Evolutionary conservation across 1,284 basidiomycete genomes (phyloP).

Genomic region (Exsudoporus floridanus): DNA sequence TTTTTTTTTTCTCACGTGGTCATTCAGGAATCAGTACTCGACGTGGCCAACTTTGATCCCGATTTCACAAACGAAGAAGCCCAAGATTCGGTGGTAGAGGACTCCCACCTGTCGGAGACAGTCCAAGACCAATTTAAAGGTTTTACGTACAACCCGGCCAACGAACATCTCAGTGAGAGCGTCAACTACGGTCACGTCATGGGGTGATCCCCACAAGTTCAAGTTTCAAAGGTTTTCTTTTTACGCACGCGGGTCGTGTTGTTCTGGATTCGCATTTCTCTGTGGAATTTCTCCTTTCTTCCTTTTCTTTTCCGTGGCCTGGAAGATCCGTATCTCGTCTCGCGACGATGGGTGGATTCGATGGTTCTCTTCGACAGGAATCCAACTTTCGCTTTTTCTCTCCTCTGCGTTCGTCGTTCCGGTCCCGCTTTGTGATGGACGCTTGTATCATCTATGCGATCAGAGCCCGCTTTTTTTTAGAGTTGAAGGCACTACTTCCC

Average conservation of each 20-base stretch:
- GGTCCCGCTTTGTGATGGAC: conserved; percentile 4
- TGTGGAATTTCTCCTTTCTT: background rate
- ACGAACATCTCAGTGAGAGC: conserved; percentile 78
- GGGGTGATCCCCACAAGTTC: conserved; percentile 19
- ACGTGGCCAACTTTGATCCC: conserved; percentile 90
- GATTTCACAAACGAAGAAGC: conserved; percentile 94
- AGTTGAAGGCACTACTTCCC: background rate
- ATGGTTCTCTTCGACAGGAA: background rate
- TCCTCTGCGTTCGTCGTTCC: background rate
- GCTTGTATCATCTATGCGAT: conserved; percentile 12
- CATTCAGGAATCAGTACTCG: conserved; percentile 71
- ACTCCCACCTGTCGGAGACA: conserved; percentile 88
- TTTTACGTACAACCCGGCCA: conserved; percentile 81
- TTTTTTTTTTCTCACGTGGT: background rate
- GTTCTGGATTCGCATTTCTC: conserved; percentile 1
- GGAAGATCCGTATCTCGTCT: background rate
- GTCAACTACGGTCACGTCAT: conserved; percentile 53
- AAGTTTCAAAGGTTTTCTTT: background rate
- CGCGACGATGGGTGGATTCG: background rate
- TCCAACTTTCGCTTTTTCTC: background rate
- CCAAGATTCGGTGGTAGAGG: conserved; percentile 91
- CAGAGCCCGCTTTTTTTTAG: conserved; percentile 2
- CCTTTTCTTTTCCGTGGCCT: background rate
- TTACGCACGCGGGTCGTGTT: conserved; percentile 28
- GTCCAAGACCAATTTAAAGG: conserved; percentile 94